Evolutionary conservation across 139 green algal genomes (phyloP).

Genomic region (Coccomyxa sp.): DNA sequence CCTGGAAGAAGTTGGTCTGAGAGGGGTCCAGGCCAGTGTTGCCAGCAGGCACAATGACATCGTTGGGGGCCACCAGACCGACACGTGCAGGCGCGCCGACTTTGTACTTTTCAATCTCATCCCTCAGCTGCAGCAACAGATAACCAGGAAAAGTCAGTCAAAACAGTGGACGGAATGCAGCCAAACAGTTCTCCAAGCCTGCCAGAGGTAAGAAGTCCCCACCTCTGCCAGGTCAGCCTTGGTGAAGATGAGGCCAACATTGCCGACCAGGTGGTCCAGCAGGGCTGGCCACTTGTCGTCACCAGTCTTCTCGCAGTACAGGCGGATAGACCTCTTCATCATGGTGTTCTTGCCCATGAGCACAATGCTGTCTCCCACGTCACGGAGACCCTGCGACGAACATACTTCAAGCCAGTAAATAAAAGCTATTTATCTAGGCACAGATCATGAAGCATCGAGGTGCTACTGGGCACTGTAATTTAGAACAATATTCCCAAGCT

Average conservation of each 20-base stretch:
- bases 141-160: background rate
- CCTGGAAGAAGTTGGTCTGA: slow-evolving; percentile 99
- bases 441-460: background rate
- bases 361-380: slow-evolving; percentile 61
- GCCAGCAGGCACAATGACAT: slow-evolving; percentile 86
- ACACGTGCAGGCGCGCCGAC: slow-evolving; percentile 90
- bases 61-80: slow-evolving; percentile 81
- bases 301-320: slow-evolving; percentile 87
- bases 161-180: background rate
- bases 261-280: slow-evolving; percentile 88
- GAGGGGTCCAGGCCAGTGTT: slow-evolving; percentile 97
- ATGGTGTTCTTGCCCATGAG: slow-evolving; percentile 99
- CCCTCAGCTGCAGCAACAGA: slow-evolving; percentile 46
- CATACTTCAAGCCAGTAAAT: background rate
- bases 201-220: too few species aligned
- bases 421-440: background rate
- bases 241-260: slow-evolving; percentile 98
- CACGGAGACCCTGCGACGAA: slow-evolving; percentile 73
- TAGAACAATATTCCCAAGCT: too few species aligned
- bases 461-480: background rate
- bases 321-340: slow-evolving; percentile 92
- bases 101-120: slow-evolving; percentile 86
- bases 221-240: slow-evolving; percentile 37
- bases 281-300: slow-evolving; percentile 84
- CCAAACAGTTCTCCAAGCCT: background rate